Evolutionary conservation across 495 filamentous ascomycete genomes (phyloP), one percentile per base, ranked within the genome.

Genomic region (Hyaloscypha bicolor): DNA sequence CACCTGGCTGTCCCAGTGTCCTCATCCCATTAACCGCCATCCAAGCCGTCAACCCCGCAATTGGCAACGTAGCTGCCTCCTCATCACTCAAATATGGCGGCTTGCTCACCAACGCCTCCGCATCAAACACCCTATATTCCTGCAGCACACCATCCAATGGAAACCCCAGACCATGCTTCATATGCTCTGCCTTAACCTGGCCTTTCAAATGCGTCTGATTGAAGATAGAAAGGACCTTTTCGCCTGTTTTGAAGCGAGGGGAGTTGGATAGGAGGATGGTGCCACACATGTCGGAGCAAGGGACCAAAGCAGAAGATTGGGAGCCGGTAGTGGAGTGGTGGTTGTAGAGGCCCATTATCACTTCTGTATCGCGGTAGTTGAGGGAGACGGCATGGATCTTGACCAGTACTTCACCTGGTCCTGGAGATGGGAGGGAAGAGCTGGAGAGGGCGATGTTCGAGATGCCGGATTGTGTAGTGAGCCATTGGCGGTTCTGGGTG

Each of bases 311-410:
- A 0, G 68, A 39, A 5, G 59, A 64, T 9, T 76, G 70, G 21
- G 79, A 69, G 12, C 76, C 71, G 31, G 76, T 73, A 51, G 78
- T 78, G 72, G 86, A 81, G 72, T 89, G 84, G 42, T 73, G 68
- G 65, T 74, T 83, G 74, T 87, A 88, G 60, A 85, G 76, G 63
- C 85, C 85, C 69, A 81, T 85, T 62, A 76, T 77, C 1, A 87
- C 86, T 74, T 83, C 86, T 8, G 82, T 82, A 68, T 89, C 85
- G 33, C 85, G 81, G 66, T 85, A 89, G 68, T 89, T 89, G 9
- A 88, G 77, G 21, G 82, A 80, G 0, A 87, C 83, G 32, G 83
- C 75, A 32, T 73, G 72, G 59, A 88, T 83, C 72, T 85, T 78
- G 12, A 89, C 86, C 19, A 89, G 72, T 1, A 88, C 86, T 65